phyloP scores from a whole-genome alignment of 768 basidiomycete genomes.

The Pulveroboletus sp. region DNA sequence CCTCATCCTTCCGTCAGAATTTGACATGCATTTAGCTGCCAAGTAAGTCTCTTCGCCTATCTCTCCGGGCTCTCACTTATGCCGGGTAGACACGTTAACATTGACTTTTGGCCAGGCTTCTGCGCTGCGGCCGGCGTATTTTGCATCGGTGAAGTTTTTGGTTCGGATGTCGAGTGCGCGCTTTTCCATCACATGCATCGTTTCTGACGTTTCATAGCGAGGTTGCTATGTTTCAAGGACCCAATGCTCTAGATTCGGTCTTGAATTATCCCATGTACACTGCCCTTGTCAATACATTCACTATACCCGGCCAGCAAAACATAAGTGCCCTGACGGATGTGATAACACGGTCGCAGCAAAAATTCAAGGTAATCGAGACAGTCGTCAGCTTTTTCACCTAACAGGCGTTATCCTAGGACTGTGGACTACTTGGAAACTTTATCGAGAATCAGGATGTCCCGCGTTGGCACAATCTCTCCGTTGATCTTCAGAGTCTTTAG shows the following conservation, averaged over 20 bases:
- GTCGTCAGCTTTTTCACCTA: not conserved
- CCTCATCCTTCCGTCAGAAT: not conserved
- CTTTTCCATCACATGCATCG: not conserved
- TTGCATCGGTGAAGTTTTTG: conserved; percentile 80
- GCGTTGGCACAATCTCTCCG: conserved; percentile 67
- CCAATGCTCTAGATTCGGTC: conserved; percentile 58
- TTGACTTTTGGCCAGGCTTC: conserved; percentile 74
- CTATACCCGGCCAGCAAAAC: conserved; percentile 66
- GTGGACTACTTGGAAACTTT: conserved; percentile 60
- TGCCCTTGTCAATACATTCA: conserved; percentile 59
- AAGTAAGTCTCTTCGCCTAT: conserved; percentile 22
- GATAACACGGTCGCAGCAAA: conserved; percentile 48
- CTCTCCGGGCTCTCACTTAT: not conserved
- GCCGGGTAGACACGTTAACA: conserved; percentile 54
- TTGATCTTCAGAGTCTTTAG: conserved; percentile 70
- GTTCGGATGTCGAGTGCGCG: conserved; percentile 45
- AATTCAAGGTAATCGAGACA: conserved; percentile 39
- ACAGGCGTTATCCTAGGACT: conserved; percentile 17
- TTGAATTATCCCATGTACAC: conserved; percentile 69
- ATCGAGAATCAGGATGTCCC: conserved; percentile 76
- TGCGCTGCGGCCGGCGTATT: conserved; percentile 73
- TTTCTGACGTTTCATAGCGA: conserved; percentile 35
- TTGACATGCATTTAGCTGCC: conserved; percentile 21
- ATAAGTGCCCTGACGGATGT: conserved; percentile 50
- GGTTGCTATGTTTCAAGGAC: conserved; percentile 57